Percentiles rank a stretch among this genome's conserved stretches.
These are phyloP conservation scores for Stagonosporopsis cucurbitacearum DNA, from an alignment of 2,329 filamentous ascomycete species.

Conservation along the genomic window DNA sequence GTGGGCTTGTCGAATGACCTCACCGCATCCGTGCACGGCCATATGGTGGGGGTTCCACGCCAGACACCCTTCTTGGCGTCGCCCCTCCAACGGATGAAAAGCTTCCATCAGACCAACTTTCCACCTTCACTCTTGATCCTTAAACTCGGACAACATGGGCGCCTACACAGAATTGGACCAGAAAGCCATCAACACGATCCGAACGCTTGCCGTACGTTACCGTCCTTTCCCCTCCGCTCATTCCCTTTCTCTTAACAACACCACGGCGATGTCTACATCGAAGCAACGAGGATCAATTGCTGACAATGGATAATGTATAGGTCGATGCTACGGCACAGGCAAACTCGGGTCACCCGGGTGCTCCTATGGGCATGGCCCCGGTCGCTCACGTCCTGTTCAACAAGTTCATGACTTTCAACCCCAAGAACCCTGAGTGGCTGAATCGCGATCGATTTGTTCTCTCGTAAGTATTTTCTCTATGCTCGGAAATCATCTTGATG, in stretches of 20 bases:
- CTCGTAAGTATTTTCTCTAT: constrained; percentile 74
- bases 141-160: constrained; percentile 45
- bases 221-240: constrained; percentile 14
- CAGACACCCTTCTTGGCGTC: neutral
- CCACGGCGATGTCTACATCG: constrained; percentile 4
- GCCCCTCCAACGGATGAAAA: constrained; percentile 7
- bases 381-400: constrained; percentile 97
- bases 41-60: constrained; percentile 8
- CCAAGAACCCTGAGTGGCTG: constrained; percentile 95
- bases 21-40: neutral
- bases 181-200: constrained; percentile 98
- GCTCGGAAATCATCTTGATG: neutral
- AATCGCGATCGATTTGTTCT: constrained; percentile 99
- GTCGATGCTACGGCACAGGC: constrained; percentile 95
- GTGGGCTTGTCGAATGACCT: neutral
- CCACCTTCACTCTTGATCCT: constrained; percentile 17
- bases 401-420: constrained; percentile 99
- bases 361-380: constrained; percentile 96
- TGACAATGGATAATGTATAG: constrained; percentile 58
- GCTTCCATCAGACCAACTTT: constrained; percentile 13
- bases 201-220: constrained; percentile 85
- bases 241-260: constrained; percentile 26
- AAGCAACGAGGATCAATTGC: constrained; percentile 34
- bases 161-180: constrained; percentile 86
- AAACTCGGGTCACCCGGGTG: constrained; percentile 98